A percentile compares a stretch with the other conserved stretches of the same genome.
Evolutionary conservation across 208 protist genomes (phyloP).

Genomic region (Trypanosoma congolense): DNA sequence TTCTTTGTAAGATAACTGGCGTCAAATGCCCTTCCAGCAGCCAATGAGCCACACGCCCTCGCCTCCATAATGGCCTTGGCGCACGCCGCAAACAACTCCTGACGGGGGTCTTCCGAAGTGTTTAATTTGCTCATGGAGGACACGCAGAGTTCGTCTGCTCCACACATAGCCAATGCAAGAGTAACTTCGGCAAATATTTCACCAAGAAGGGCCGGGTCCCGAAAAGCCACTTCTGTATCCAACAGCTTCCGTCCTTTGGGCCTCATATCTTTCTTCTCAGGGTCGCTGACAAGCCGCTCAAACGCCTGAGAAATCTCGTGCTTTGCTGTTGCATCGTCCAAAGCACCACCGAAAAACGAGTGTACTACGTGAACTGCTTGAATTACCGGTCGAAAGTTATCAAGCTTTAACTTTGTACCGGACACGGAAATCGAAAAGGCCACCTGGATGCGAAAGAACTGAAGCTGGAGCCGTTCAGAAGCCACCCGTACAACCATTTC

Average conservation of each 20-base stretch:
- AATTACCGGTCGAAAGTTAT: slow-evolving; percentile 19
- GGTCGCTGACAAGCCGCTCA: slow-evolving; percentile 23
- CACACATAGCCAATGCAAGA: slow-evolving; percentile 54
- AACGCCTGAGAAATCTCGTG: slow-evolving; percentile 15
- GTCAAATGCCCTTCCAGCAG: slow-evolving; percentile 27
- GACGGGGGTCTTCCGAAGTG: slow-evolving; percentile 28
- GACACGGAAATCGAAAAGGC: slow-evolving; percentile 7
- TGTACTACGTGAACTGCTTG: slow-evolving; percentile 21
- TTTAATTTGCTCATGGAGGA: slow-evolving; percentile 16
- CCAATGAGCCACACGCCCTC: slow-evolving; percentile 21
- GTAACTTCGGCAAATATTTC: slow-evolving; percentile 74
- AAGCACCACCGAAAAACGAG: slow-evolving; percentile 26
- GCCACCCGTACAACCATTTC: slow-evolving; percentile 42
- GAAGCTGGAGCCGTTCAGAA: slow-evolving; percentile 65
- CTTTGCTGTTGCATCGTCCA: slow-evolving; percentile 11
- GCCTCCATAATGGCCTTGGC: slow-evolving; percentile 27
- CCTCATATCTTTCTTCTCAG: slow-evolving; percentile 26
- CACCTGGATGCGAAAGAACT: slow-evolving; percentile 53
- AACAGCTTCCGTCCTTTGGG: slow-evolving; percentile 9
- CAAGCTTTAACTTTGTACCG: slow-evolving; percentile 14
- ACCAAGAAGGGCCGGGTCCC: slow-evolving; percentile 38
- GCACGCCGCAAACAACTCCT: slow-evolving; percentile 45
- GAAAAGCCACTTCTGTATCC: slow-evolving; percentile 17
- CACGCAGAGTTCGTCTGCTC: slow-evolving; percentile 26
- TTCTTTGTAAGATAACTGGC: slow-evolving; percentile 39